These are phyloP conservation scores for Oenanthe javanica DNA, from an alignment of 140 eudicot genomes.

Conservation along the genomic window DNA sequence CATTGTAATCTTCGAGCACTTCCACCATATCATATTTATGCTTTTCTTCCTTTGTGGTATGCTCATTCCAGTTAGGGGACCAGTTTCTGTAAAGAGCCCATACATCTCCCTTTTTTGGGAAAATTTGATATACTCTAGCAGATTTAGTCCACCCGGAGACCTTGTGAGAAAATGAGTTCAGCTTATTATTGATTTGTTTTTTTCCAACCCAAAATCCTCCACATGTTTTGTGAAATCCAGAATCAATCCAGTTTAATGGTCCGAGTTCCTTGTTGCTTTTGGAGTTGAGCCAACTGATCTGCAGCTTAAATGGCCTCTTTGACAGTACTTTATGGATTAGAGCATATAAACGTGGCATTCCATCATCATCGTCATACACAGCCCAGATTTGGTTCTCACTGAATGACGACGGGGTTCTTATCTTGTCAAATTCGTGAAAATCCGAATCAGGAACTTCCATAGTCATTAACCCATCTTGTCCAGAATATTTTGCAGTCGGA, in stretches of 20 bases:
- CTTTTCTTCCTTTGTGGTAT: background rate
- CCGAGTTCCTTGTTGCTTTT: background rate
- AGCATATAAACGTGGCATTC: conserved; percentile 11
- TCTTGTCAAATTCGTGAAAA: conserved; percentile 4
- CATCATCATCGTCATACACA: conserved; percentile 4
- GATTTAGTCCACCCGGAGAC: background rate
- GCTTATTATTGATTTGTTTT: background rate
- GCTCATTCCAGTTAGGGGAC: background rate
- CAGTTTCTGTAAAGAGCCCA: conserved; percentile 12
- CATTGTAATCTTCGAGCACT: background rate
- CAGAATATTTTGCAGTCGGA: background rate
- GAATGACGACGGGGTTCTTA: background rate
- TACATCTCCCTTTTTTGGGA: conserved; percentile 6
- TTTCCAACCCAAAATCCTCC: conserved; percentile 4
- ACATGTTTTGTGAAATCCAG: background rate
- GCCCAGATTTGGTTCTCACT: conserved; percentile 7
- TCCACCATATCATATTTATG: conserved; percentile 7
- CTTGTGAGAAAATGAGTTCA: conserved; percentile 3
- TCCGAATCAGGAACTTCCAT: conserved; percentile 3
- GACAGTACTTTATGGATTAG: background rate
- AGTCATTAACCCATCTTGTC: background rate
- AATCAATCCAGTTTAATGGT: background rate
- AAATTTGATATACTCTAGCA: background rate
- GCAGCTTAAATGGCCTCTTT: background rate
- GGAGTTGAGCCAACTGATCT: conserved; percentile 4